Base-by-base conservation (phyloP, 2,329 filamentous ascomycete species). In the Clonostachys rhizophaga region DNA sequence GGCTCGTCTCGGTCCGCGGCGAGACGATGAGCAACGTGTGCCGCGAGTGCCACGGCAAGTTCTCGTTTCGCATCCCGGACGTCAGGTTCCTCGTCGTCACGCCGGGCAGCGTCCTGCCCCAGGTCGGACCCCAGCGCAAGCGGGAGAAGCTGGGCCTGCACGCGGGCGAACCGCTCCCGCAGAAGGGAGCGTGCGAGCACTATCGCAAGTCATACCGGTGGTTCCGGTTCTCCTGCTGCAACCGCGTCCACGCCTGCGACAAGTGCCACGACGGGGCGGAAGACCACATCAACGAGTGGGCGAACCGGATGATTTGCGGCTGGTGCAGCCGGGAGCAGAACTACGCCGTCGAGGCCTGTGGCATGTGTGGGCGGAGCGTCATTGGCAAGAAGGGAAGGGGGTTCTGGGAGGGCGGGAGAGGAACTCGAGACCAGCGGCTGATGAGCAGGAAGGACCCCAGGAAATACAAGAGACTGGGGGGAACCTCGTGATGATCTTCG, bases 371-470 rank as follows among this genome's bases (percentile, higher is more conserved):
- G 43, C 72, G 83, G 34, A 79, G 76, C 44, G 77, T 94, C 12
- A 76, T 91, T 45, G 83, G 87, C 1, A 74, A 67, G 53, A 84
- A 81, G 58, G 79, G 80, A 4, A 66, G 62, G 40, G 89, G 89
- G 1, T 95, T 91, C 66, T 95, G 89, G 89, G 89, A 95, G 69
- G 89, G 89, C 11, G 89, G 89, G 2, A 89, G 87, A 62, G 87
- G 87, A 2, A 91, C 87, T n/a, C 72, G 88, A 50, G 86, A 91
- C 60, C 79, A 74, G 63, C 69, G 67, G 34, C 68, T 76, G 57
- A 91, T 91, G 88, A 87, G 82, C 57, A 75, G 83, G 50, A 90
- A 89, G 66, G 86, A 90, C 65, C 83, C 83, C 58, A 76, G 86
- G 58, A 90, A 90, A 71, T 83, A 82, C 62, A 85, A 83, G 61